phyloP scores from a whole-genome alignment of 352 stramenopile genomes.

The Phytophthora crassamura region DNA sequence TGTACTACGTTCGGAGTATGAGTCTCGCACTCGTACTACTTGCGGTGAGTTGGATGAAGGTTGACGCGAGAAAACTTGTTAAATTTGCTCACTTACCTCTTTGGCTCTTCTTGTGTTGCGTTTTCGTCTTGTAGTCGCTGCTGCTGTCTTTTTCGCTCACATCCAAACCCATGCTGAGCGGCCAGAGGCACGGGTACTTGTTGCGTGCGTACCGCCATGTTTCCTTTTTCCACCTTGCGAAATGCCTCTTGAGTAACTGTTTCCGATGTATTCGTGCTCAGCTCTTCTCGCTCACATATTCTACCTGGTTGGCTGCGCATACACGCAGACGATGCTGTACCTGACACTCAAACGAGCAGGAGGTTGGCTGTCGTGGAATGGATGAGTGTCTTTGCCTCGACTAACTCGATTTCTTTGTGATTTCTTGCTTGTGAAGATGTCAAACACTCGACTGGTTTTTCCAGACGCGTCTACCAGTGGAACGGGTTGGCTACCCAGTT shows the following conservation, averaged over 20 bases:
- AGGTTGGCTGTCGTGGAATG: conserved; percentile 19
- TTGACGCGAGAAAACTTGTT: background rate
- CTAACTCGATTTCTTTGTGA: background rate
- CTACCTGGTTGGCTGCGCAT: conserved; percentile 67
- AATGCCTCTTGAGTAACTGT: background rate
- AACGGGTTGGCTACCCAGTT: conserved; percentile 72
- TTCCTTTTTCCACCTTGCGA: background rate
- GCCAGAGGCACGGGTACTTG: conserved; percentile 48
- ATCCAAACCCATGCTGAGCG: conserved; percentile 48
- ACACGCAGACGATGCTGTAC: conserved; percentile 83
- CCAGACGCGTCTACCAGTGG: conserved; percentile 71
- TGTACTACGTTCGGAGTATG: conserved; percentile 58
- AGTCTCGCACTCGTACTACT: conserved; percentile 42
- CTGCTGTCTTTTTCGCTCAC: conserved; percentile 57
- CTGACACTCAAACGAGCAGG: conserved; percentile 66
- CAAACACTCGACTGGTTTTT: conserved; percentile 40
- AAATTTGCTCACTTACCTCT: background rate
- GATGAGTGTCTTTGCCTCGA: background rate
- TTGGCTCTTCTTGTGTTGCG: background rate
- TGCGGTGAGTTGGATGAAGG: conserved; percentile 40
- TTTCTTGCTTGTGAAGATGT: conserved; percentile 21
- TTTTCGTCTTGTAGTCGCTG: conserved; percentile 32
- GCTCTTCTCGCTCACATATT: conserved; percentile 53
- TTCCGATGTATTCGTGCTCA: conserved; percentile 8
- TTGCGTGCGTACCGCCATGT: conserved; percentile 44